Conservation (phyloP, 495 filamentous ascomycete species). For the Penicillium lividum region DNA sequence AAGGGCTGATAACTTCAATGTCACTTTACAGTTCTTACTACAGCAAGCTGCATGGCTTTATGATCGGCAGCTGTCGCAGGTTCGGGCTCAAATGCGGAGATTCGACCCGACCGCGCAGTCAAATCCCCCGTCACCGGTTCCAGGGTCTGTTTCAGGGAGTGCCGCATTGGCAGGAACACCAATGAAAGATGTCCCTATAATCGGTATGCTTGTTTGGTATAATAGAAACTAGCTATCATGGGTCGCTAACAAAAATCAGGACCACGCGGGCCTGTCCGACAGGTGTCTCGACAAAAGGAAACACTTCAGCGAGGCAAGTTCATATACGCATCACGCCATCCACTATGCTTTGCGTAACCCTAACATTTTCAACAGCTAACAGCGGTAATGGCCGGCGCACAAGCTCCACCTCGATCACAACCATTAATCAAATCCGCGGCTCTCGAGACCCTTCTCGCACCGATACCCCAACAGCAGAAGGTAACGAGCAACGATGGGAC, state of each 20-base stretch:
- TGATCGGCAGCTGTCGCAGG: constrained; percentile 84
- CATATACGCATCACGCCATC: background rate
- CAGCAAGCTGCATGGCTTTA: constrained; percentile 96
- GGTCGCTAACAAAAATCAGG: constrained; percentile 26
- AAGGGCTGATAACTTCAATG: constrained; percentile 65
- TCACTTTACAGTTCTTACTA: constrained; percentile 83
- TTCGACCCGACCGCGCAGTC: constrained; percentile 53
- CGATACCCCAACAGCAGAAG: constrained; percentile 43
- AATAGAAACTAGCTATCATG: background rate
- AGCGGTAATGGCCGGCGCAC: constrained; percentile 40
- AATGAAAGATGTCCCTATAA: constrained; percentile 59
- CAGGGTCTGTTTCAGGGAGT: constrained; percentile 52
- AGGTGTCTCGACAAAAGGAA: constrained; percentile 65
- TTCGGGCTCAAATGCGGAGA: constrained; percentile 87
- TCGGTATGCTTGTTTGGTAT: constrained; percentile 39
- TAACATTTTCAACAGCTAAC: constrained; percentile 20
- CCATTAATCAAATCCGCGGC: constrained; percentile 43
- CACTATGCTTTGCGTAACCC: background rate
- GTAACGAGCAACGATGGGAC: constrained; percentile 43
- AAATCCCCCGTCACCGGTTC: constrained; percentile 46
- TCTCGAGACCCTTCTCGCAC: constrained; percentile 42
- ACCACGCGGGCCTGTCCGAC: constrained; percentile 56
- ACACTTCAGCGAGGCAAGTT: constrained; percentile 49
- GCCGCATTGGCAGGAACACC: constrained; percentile 54
- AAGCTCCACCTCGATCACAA: constrained; percentile 56